Evolutionary conservation across 2,329 filamentous ascomycete species (phyloP).

Genomic region (Ophiostoma montium): DNA sequence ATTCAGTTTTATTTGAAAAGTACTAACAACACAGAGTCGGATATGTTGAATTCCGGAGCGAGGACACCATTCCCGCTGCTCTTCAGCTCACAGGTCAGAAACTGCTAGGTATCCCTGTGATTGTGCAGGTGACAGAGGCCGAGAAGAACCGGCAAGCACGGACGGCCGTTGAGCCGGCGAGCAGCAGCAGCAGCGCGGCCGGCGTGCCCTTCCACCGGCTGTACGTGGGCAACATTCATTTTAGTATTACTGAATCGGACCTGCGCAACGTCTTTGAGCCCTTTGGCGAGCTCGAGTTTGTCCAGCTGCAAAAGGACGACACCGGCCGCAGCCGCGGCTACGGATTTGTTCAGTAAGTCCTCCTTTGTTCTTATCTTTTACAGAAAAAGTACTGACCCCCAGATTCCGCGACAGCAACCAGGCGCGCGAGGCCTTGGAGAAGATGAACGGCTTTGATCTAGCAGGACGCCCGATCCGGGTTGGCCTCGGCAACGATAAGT

Average conservation of each 20-base stretch:
- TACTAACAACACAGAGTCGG: conserved; percentile 54
- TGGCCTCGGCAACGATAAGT: conserved; percentile 99
- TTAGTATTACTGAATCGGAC: conserved; percentile 95
- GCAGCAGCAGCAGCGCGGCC: conserved; percentile 40
- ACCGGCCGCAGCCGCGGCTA: conserved; percentile 82
- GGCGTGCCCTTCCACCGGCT: conserved; percentile 89
- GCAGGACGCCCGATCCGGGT: conserved; percentile 95
- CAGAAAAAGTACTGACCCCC: no score
- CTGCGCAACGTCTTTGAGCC: conserved; percentile 93
- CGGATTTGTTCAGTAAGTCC: conserved; percentile 90
- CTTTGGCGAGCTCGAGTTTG: conserved; percentile 94
- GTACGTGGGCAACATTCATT: conserved; percentile 98
- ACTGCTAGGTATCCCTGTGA: conserved; percentile 95
- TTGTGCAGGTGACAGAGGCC: conserved; percentile 94
- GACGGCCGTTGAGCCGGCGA: conserved; percentile 46
- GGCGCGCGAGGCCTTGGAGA: conserved; percentile 87
- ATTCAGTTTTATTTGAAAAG: neutral
- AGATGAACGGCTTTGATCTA: conserved; percentile 99
- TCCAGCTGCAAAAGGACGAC: conserved; percentile 94
- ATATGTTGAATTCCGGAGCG: conserved; percentile 96
- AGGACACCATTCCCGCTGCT: conserved; percentile 84
- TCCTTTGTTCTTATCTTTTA: neutral
- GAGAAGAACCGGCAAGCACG: conserved; percentile 98
- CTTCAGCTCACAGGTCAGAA: conserved; percentile 98
- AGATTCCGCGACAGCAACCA: conserved; percentile 82